Evolutionary conservation across 805 yeast genomes (phyloP), one percentile per base, ranked within the genome.

Genomic region (Cyberlindnera galapagoensis): DNA sequence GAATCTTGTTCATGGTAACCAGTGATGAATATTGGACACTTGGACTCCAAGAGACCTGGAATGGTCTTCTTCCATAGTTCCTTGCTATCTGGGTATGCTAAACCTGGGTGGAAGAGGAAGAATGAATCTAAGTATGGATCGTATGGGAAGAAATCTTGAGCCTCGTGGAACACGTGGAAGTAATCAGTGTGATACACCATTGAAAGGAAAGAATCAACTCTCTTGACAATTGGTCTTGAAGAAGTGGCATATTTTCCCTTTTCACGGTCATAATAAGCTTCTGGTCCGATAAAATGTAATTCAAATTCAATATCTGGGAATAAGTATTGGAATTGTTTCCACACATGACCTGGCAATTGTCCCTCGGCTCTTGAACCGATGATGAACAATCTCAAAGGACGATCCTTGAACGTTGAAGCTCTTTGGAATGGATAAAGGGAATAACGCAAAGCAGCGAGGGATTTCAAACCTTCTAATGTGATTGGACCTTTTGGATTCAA

Each of bases 81-180:
- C 55, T 73, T 69, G 15, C 79, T 67, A 50, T 85, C 95, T 10
- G 84, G 82, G 7, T 92, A 81, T 13, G 85, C 79, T 52, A 87
- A 74, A 24, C 96, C 96, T 4, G 98, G 97, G 57, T 90, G 97
- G 81, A 90, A 92, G 33, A 84, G 68, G 71, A 86, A 87, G 60
- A 92, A 92, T 18, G 76, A 75, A 56, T 92, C 98, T 54, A 85
- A 71, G 59, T 90, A 92, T 27, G 99, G 98, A 57, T 92, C 98
- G 57, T 88, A 92, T 5, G 98, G 98, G 77, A 86, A 85, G 57
- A 92, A 84, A 60, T 90, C 97, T 49, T 88, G 92, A 30, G 85
- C 79, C 49, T 87, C 87, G 60, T 92, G 95, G 40, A 82, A 68
- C 24, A 82, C 90, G 53, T 87, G 86, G 76, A 92, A 92, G 59